Percentiles rank a stretch among this genome's conserved stretches.
These are phyloP conservation scores for Hypoxylon trugodes DNA, from an alignment of 495 filamentous ascomycete species.

Conservation along the genomic window DNA sequence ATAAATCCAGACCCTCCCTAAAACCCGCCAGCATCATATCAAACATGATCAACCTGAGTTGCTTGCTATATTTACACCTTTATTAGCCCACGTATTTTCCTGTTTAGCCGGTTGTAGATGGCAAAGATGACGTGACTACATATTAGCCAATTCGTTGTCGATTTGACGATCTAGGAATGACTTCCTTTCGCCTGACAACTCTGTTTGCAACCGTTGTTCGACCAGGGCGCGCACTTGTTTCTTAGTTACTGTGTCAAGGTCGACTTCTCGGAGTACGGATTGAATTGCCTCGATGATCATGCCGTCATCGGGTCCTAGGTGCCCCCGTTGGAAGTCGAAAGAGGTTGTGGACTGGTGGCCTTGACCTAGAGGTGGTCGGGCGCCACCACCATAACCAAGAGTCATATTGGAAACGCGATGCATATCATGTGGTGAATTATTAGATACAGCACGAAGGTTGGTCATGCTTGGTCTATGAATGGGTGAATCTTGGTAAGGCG, in stretches of 20 bases:
- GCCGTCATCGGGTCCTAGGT: conserved; percentile 74
- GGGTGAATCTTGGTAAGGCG: conserved; percentile 61
- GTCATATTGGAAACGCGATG: conserved; percentile 48
- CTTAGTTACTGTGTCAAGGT: conserved; percentile 95
- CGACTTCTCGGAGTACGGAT: conserved; percentile 83
- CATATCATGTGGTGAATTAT: conserved; percentile 43
- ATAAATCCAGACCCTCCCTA: conserved; percentile 19
- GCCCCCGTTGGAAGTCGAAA: conserved; percentile 77
- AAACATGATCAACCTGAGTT: conserved; percentile 37
- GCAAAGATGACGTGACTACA: conserved; percentile 63
- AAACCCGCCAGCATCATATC: conserved; percentile 24
- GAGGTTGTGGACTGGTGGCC: conserved; percentile 69
- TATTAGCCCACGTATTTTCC: conserved; percentile 17
- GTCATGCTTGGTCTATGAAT: conserved; percentile 44
- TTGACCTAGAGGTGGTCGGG: conserved; percentile 52
- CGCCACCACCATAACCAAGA: conserved; percentile 51
- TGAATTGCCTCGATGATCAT: conserved; percentile 85
- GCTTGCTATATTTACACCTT: conserved; percentile 38
- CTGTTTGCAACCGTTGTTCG: conserved; percentile 89
- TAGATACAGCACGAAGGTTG: conserved; percentile 48
- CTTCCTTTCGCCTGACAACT: conserved; percentile 81
- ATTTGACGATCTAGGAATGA: conserved; percentile 90
- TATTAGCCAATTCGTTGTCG: conserved; percentile 91
- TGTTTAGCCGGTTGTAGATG: background rate
- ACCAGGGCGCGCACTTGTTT: conserved; percentile 94